These are phyloP conservation scores for Phytophthora kernoviae DNA, from an alignment of 352 stramenopile species.

Conservation along the genomic window DNA sequence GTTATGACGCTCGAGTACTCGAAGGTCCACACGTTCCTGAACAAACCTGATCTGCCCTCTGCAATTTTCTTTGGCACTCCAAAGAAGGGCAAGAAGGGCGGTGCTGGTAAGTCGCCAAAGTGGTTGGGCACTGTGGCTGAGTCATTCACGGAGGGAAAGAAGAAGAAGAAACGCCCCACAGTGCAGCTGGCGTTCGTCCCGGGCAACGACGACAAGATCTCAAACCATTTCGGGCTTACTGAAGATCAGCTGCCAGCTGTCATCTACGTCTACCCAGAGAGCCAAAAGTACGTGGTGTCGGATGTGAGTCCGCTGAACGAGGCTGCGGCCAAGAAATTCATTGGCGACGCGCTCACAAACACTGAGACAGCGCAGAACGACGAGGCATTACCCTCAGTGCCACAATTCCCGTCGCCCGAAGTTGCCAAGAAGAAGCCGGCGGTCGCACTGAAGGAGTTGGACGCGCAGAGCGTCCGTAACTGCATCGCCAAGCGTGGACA, in stretches of 20 bases:
- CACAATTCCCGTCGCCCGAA: constrained; percentile 68
- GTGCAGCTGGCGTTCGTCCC: constrained; percentile 69
- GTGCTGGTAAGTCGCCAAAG: constrained; percentile 41
- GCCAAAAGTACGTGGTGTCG: constrained; percentile 49
- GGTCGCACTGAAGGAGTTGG: constrained; percentile 47
- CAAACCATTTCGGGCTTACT: constrained; percentile 63
- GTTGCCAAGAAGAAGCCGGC: constrained; percentile 77
- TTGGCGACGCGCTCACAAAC: constrained; percentile 44
- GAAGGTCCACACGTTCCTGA: constrained; percentile 63
- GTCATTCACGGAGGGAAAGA: constrained; percentile 59
- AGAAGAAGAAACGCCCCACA: constrained; percentile 60
- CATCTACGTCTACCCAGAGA: constrained; percentile 59
- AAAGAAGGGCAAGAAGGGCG: constrained; percentile 53
- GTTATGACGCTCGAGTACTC: constrained; percentile 56
- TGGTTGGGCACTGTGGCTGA: constrained; percentile 66
- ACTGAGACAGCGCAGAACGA: constrained; percentile 35
- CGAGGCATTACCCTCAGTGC: constrained; percentile 39
- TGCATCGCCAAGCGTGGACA: constrained; percentile 61
- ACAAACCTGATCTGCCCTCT: constrained; percentile 50
- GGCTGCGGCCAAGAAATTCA: constrained; percentile 62
- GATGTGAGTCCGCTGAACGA: constrained; percentile 47
- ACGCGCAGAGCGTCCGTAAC: constrained; percentile 35
- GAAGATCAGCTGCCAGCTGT: constrained; percentile 60
- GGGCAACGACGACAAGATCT: constrained; percentile 68
- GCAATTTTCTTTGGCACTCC: constrained; percentile 73